phyloP scores from a whole-genome alignment of 257 asterid species.

The Eucommia ulmoides region DNA sequence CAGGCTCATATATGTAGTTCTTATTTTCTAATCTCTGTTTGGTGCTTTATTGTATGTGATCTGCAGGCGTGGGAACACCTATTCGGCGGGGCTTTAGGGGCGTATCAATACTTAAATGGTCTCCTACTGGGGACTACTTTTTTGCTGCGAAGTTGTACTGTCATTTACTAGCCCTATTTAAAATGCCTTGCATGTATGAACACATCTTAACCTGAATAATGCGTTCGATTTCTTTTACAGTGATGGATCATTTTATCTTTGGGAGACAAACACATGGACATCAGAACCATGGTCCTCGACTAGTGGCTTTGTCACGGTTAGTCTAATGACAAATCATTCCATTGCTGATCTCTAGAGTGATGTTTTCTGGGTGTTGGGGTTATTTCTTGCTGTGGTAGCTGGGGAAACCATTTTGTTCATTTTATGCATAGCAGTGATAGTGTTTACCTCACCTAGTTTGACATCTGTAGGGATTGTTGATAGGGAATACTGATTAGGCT shows the following conservation, averaged over 20 bases:
- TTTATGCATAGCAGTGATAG: neutral
- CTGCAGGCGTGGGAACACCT: conserved; percentile 81
- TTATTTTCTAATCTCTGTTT: neutral
- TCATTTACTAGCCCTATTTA: conserved; percentile 9
- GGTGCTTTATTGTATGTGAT: conserved; percentile 4
- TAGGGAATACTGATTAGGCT: neutral
- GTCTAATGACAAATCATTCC: conserved; percentile 13
- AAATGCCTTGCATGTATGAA: too few relatives aligned
- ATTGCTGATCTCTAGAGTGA: neutral
- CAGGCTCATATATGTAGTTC: conserved; percentile 2
- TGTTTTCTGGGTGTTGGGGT: neutral
- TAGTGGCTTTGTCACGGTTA: conserved; percentile 82
- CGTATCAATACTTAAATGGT: conserved; percentile 89
- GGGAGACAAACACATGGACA: conserved; percentile 99
- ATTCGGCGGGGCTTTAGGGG: conserved; percentile 98
- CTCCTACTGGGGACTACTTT: conserved; percentile 93
- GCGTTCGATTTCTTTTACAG: conserved; percentile 30
- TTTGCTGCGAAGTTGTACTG: conserved; percentile 86
- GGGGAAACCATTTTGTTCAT: neutral
- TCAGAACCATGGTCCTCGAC: conserved; percentile 94
- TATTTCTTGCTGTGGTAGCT: neutral
- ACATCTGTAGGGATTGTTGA: neutral
- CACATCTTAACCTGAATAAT: too few relatives aligned
- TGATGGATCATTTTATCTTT: conserved; percentile 92
- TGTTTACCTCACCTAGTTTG: neutral